Evolutionary conservation across 352 stramenopile genomes (phyloP).

Genomic region (Pythium insidiosum): DNA sequence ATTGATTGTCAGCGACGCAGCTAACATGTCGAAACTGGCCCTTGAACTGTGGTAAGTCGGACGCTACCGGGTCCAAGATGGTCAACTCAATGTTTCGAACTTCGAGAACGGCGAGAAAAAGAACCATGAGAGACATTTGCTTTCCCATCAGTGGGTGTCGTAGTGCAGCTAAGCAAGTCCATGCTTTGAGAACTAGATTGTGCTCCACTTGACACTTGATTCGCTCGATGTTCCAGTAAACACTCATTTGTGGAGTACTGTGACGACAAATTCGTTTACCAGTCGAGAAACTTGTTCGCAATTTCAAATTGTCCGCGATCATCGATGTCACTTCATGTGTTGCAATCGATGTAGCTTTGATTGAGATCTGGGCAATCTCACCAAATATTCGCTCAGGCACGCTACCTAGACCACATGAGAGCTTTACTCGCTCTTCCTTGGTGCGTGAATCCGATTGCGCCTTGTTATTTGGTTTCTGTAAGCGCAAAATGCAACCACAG

Average conservation of each 20-base stretch:
- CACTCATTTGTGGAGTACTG: conserved; percentile 38
- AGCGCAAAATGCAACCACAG: conserved; percentile 31
- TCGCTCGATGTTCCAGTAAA: conserved; percentile 27
- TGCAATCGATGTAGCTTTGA: conserved; percentile 11
- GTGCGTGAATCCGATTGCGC: background rate
- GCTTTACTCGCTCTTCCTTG: background rate
- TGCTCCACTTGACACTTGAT: conserved; percentile 40
- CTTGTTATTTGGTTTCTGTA: conserved; percentile 1
- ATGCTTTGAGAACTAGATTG: conserved; percentile 12
- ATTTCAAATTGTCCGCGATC: conserved; percentile 21
- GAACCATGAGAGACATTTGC: conserved; percentile 2
- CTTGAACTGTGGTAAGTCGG: no score
- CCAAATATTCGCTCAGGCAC: conserved; percentile 36
- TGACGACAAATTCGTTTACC: conserved; percentile 27
- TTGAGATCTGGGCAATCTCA: conserved; percentile 22
- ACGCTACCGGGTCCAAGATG: no score
- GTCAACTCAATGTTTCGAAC: conserved; percentile 47
- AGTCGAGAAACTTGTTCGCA: conserved; percentile 49
- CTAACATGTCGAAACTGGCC: conserved; percentile 45
- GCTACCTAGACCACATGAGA: no score
- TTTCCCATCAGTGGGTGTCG: background rate
- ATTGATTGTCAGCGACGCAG: conserved; percentile 52
- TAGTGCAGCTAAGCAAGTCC: background rate
- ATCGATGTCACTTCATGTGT: conserved; percentile 22
- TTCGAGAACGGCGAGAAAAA: conserved; percentile 52